Base-by-base conservation (phyloP, 2,329 filamentous ascomycete genomes). In the Penicillium occitanis region DNA sequence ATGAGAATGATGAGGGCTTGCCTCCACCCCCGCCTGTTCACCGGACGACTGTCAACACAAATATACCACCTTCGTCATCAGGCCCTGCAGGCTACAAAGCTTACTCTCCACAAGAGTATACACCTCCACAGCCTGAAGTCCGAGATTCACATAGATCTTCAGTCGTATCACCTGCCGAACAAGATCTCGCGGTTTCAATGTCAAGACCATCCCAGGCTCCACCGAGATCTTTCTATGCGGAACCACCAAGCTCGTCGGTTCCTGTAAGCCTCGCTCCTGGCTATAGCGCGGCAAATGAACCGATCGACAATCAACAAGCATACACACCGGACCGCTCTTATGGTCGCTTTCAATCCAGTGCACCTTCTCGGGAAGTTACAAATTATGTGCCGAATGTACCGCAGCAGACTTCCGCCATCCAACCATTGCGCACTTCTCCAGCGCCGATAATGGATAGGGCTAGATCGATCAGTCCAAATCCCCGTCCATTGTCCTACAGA, bases 401-500 rank as follows among this genome's bases (percentile, higher is more conserved):
- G 17, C 57, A 60, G 13, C 67, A 44, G 22, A 37, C n/a, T 22
- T 73, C 53, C 10, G 51, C 73, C 3, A 62, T 72, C 19, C 74
- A 78, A 53, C 72, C 72, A 17, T 61, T 75, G 25, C 72, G 75
- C 35, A 70, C 71, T 28, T 75, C 76, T 50, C 73, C 74, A 4
- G 69, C 64, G n/a, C 71, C 72, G 5, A 59, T 72, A 14, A 60
- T 60, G 63, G 53, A 59, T 60, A 42, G 68, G 44, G 75, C 79
- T 11, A 72, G 77, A 33, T 75, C 77, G 8, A 67, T 72, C 59
- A 74, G 74, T 71, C 64, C 76, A 69, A 68, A 76, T 69, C 69
- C 76, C 72, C 71, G 81, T 70, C 69, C 73, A 66, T 79, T 84
- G 61, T 79, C 82, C 8, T 79, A 79, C 7, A 82, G 86, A 17